Conservation (phyloP, 2,329 filamentous ascomycete species). For the Pseudocercospora cruenta region DNA sequence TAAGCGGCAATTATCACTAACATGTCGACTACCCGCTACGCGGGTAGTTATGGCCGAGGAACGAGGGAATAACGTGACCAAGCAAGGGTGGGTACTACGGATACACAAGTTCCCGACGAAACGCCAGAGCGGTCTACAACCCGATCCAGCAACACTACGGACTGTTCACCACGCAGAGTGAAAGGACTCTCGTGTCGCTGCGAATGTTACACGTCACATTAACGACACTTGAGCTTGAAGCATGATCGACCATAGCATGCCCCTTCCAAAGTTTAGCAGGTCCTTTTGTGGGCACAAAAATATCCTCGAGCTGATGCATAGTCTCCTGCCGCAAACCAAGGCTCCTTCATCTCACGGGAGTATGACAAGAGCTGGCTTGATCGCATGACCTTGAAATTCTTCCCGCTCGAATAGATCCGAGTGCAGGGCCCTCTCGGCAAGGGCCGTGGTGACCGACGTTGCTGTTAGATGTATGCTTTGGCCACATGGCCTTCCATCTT, state of each 20-base stretch:
- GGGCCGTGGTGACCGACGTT: not conserved
- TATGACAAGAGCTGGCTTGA: not conserved
- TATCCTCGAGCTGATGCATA: not conserved
- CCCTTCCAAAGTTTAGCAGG: not conserved
- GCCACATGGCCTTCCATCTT: not conserved
- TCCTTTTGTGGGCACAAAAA: not conserved
- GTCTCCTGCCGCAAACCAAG: not conserved
- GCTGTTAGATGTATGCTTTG: not conserved
- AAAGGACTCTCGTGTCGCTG: no score
- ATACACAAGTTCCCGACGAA: not conserved
- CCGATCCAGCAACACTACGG: not conserved
- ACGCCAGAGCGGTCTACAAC: not conserved
- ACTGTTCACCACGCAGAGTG: not conserved
- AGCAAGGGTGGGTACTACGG: no score
- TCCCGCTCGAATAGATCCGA: not conserved
- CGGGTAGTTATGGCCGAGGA: no score
- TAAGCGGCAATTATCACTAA: no score
- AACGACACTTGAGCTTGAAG: not conserved
- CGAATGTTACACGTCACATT: not conserved
- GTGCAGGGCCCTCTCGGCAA: not conserved
- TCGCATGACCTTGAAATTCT: not conserved
- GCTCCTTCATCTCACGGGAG: not conserved
- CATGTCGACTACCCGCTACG: no score
- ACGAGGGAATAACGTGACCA: no score
- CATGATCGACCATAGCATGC: not conserved